Base-by-base conservation (phyloP, 768 basidiomycete genomes). In the Exidia glandulosa region DNA sequence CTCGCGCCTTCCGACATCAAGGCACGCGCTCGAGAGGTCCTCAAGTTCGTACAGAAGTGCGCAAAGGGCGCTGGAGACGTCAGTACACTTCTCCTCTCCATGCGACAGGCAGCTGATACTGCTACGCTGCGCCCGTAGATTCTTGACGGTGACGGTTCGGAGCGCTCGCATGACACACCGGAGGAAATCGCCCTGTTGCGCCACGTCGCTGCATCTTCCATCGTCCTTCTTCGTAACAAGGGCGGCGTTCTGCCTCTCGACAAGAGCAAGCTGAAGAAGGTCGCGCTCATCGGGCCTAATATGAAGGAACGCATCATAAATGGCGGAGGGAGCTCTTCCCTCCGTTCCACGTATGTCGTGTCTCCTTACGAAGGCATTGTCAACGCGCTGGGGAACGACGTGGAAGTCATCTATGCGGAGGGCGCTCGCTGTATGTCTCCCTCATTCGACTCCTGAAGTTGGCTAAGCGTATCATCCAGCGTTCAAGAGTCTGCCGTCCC, bases 201-300 rank as follows among this genome's bases (percentile, higher is more conserved):
- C 48, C 73, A 76, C 60, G 68, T 86, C 2, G 86, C 84, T 3
- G 79, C 78, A 2, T 80, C 84, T 41, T 78, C 81, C 0, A 82
- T 87, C 58, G 85, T 88, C 13, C 71, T 88, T 27, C 74, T 88
- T 47, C 84, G 85, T 71, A 90, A 90, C 67, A 70, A 79, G 23
- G 68, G 70, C 10, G 65, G 71, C 2, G 65, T 86, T n/a, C 72
- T 90, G 16, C 87, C 87, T 2, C 62, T 87, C 4, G 61, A 60
- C 23, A 33, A 55, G 27, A 67, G 66, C 31, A 32, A 63, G 54
- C 69, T 76, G 36, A 77, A 76, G 64, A 80, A 74, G 60, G 72
- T 90, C 41, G 84, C 82, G 3, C 73, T 88, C 54, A 83, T 88
- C 59, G 86, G 86, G 1, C 84, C 86, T 2, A 87, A 87, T 68